phyloP scores from a whole-genome alignment of 768 basidiomycete genomes.

The Rhodotorula paludigena region DNA sequence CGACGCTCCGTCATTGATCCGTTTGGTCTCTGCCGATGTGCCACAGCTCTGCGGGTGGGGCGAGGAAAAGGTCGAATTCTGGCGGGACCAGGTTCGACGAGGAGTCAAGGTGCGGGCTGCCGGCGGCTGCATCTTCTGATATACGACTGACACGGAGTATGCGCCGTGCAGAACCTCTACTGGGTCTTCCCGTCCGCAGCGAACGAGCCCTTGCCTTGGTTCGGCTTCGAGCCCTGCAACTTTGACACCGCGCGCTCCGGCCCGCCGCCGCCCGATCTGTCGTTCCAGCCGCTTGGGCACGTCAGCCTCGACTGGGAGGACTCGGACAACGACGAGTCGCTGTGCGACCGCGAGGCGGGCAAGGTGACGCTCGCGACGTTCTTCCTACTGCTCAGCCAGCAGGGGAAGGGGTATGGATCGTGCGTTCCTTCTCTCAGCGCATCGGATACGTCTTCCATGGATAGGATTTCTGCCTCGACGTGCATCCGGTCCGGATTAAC shows the following conservation, averaged over 20 bases:
- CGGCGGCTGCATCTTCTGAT: too few species aligned
- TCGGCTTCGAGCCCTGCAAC: neutral
- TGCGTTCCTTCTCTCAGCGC: neutral
- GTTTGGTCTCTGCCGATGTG: too few species aligned
- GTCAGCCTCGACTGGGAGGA: slow-evolving; percentile 31
- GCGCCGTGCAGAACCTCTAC: slow-evolving; percentile 14
- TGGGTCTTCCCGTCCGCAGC: slow-evolving; percentile 25
- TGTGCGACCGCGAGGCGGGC: slow-evolving; percentile 1
- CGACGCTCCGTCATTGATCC: too few species aligned
- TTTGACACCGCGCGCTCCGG: neutral
- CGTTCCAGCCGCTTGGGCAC: slow-evolving; percentile 26
- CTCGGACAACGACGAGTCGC: slow-evolving; percentile 8
- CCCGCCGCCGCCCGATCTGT: slow-evolving; percentile 13
- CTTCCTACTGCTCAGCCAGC: slow-evolving; percentile 19
- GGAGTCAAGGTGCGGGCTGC: slow-evolving; percentile 14
- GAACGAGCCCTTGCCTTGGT: neutral
- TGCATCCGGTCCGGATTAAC: too few species aligned
- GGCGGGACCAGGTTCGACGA: slow-evolving; percentile 1
- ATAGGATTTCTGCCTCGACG: too few species aligned
- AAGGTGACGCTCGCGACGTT: slow-evolving; percentile 20
- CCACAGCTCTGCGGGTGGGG: slow-evolving; percentile 32
- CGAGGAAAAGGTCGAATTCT: slow-evolving; percentile 2
- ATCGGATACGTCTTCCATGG: too few species aligned
- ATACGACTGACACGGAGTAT: too few species aligned
- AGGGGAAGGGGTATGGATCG: slow-evolving; percentile 24